phyloP scores from a whole-genome alignment of 164 flowering plant genomes.

The Macadamia integrifolia region DNA sequence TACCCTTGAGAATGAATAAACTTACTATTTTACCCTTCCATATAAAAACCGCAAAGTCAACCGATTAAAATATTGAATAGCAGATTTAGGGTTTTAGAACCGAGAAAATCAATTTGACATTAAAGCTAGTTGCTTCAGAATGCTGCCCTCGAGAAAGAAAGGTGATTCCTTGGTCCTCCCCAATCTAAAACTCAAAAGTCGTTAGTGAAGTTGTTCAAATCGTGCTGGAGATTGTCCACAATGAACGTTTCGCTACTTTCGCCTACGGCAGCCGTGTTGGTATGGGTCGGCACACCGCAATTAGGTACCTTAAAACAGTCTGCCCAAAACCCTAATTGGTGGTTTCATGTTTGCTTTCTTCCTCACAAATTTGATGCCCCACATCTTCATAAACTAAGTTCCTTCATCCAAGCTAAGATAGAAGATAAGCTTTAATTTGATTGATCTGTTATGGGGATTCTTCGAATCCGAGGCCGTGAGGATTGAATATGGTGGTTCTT shows the following conservation, averaged over 20 bases:
- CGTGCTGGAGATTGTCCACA: conserved; percentile 71
- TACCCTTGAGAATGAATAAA: no score
- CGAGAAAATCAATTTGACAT: conserved; percentile 38
- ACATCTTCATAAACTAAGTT: conserved; percentile 51
- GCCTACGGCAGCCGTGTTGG: conserved; percentile 77
- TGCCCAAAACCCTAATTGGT: conserved; percentile 78
- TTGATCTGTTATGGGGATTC: conserved; percentile 46
- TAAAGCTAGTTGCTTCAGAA: conserved; percentile 39
- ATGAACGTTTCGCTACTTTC: conserved; percentile 66
- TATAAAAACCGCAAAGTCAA: no score
- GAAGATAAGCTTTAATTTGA: conserved; percentile 8
- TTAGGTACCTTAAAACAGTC: conserved; percentile 68
- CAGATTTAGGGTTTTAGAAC: no score
- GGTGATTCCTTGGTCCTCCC: conserved; percentile 64
- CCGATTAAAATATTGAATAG: no score
- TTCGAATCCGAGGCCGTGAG: conserved; percentile 44
- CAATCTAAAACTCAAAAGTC: conserved; percentile 67
- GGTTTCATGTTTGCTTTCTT: conserved; percentile 59
- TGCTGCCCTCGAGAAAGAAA: conserved; percentile 23
- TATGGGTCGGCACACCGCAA: conserved; percentile 84
- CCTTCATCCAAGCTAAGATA: conserved; percentile 54
- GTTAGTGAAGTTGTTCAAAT: conserved; percentile 83
- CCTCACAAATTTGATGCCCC: conserved; percentile 25
- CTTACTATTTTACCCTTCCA: no score
- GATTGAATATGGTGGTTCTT: conserved; percentile 59